Evolutionary conservation across 352 stramenopile species (phyloP).

Genomic region (Globisporangium ultimum): DNA sequence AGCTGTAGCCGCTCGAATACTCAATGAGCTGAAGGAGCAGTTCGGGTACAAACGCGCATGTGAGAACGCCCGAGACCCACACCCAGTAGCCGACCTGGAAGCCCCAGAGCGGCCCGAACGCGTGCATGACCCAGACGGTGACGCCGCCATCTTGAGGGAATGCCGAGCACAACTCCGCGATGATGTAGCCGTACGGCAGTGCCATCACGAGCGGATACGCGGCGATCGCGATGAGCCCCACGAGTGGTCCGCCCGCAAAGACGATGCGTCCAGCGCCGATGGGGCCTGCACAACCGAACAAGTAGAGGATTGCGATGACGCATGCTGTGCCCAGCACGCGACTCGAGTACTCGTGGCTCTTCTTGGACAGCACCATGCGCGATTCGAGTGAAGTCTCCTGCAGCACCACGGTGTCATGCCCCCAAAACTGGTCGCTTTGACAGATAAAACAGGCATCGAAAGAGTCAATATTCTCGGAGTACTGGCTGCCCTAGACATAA

Average conservation of each 20-base stretch:
- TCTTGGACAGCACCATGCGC: conserved; percentile 52
- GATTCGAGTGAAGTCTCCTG: too few species aligned
- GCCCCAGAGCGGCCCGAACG: conserved; percentile 83
- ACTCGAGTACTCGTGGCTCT: conserved; percentile 3
- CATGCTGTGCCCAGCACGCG: conserved; percentile 22
- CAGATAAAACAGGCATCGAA: too few species aligned
- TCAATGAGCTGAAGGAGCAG: conserved; percentile 16
- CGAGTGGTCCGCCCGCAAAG: conserved; percentile 27
- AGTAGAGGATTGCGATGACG: conserved; percentile 27
- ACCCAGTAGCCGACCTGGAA: conserved; percentile 69
- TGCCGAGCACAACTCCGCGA: conserved; percentile 86
- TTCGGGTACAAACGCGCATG: conserved; percentile 52
- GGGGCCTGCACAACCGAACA: conserved; percentile 23
- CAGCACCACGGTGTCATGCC: too few species aligned
- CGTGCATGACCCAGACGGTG: conserved; percentile 86
- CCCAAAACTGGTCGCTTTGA: too few species aligned
- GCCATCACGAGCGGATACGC: conserved; percentile 86
- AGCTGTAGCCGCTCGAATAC: background rate
- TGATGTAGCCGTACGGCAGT: conserved; percentile 86
- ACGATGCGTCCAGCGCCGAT: conserved; percentile 26
- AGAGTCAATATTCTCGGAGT: too few species aligned
- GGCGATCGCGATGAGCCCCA: conserved; percentile 73
- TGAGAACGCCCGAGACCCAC: conserved; percentile 76
- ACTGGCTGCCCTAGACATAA: too few species aligned
- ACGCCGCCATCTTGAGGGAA: conserved; percentile 84